Evolutionary conservation across 2,329 filamentous ascomycete genomes (phyloP), one percentile per base, ranked within the genome.

Genomic region (Cylindrodendrum hubeiense): DNA sequence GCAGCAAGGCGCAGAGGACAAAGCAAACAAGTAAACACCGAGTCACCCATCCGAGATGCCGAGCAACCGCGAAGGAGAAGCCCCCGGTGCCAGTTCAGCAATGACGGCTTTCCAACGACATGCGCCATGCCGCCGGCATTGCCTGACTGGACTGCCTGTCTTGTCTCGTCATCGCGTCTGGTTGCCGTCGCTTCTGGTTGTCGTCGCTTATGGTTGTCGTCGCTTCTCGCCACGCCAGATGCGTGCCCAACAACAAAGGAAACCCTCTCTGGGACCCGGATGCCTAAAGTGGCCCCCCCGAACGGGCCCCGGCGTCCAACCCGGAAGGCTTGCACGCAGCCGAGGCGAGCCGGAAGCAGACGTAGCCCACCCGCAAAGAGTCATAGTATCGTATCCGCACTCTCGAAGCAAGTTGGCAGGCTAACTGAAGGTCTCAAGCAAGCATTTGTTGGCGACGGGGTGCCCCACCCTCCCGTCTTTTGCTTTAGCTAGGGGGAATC

Each of bases 261-360:
- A 17, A 15, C 26, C 21, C 43, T 39, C 21, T 57, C 43, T 51
- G 30, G 52, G 50, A 47, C 28, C 39, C 43, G 33, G 57, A 54
- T 67, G 64, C 70, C 68, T 58, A 66, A 72, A 34, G 60, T 64
- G 60, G 66, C 52, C 58, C 60, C 50, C 47, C 28, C 26, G 41
- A 50, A 47, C 41, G 56, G 57, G 53, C 52, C 56, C 64, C 37
- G 61, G 66, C 30, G 28, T 37, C 5, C 12, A 15, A 15, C 39
- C 19, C 30, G 52, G 12, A 33, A 44, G 47, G 21, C 39, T 44
- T 60, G 43, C 61, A 63, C 56, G 55, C 37, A 56, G 43, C 47
- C 59, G 54, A 63, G 54, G 63, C 54, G 59, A 67, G 63, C 57
- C 54, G 51, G 63, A 59, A 64, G 54, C 44, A 41, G 56, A 56